Evolutionary conservation across 768 basidiomycete genomes (phyloP).

Genomic region (Pleurotus giganteus): DNA sequence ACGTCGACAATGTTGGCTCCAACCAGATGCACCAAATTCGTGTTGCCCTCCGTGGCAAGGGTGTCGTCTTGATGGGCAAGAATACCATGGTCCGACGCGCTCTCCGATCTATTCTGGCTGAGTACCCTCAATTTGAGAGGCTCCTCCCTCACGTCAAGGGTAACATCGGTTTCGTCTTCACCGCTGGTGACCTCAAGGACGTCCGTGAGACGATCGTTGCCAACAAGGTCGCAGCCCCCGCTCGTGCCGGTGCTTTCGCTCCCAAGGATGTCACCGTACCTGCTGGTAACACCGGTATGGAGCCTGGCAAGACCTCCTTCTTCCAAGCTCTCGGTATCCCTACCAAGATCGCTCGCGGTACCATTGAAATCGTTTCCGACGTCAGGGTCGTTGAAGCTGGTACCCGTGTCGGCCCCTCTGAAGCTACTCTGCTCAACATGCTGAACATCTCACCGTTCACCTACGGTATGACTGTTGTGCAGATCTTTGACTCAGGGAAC

Average conservation of each 20-base stretch:
- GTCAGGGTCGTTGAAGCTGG: constrained; percentile 93
- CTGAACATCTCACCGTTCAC: constrained; percentile 99
- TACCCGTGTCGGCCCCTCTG: constrained; percentile 93
- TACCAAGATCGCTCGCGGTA: constrained; percentile 99
- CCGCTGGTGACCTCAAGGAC: constrained; percentile 88
- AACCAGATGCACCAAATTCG: constrained; percentile 99
- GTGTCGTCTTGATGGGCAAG: constrained; percentile 98
- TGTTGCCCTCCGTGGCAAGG: constrained; percentile 93
- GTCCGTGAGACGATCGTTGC: constrained; percentile 88
- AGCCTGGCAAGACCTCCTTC: constrained; percentile 99
- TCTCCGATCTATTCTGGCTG: constrained; percentile 84
- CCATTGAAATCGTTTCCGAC: constrained; percentile 98
- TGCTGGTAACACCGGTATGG: constrained; percentile 99
- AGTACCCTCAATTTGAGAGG: constrained; percentile 92
- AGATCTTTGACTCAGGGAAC: constrained; percentile 95
- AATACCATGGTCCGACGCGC: constrained; percentile 99
- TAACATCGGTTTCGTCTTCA: constrained; percentile 99
- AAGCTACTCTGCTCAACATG: constrained; percentile 99
- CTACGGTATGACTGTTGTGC: constrained; percentile 97
- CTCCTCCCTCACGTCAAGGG: constrained; percentile 95
- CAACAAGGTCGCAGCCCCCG: constrained; percentile 98
- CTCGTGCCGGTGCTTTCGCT: constrained; percentile 95
- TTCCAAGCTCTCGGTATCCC: constrained; percentile 99
- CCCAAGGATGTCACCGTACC: constrained; percentile 91
- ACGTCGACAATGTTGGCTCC: constrained; percentile 99